Evolutionary conservation across 2,329 filamentous ascomycete genomes (phyloP), one percentile per base, ranked within the genome.

Genomic region (Emericellopsis cladophorae): DNA sequence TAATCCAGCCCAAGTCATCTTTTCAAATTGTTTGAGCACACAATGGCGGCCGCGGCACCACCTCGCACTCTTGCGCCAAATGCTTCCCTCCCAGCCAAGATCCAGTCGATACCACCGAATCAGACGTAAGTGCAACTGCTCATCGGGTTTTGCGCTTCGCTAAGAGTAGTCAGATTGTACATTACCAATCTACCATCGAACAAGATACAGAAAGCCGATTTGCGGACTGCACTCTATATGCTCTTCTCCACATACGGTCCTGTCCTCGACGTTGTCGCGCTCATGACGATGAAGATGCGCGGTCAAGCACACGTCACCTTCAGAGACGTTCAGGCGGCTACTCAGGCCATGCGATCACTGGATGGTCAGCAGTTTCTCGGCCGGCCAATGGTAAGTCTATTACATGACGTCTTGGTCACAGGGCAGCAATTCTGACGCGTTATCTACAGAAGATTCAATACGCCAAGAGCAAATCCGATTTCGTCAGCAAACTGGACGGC

Each of bases 241-340:
- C 74, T 96, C 11, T 96, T 96, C 60, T 87, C 88, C 10, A 94
- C 88, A 12, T 94, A 95, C 57, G 92, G 92, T 33, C 79, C 87
- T 1, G 84, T 98, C 14, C 76, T 98, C 44, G 92, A 98, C 57
- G 77, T 98, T 16, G 84, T 95, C 38, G 85, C 86, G 24, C 70
- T 95, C 51, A 93, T 88, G 66, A 94, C 86, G 1, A 72, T 72
- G 59, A 87, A 87, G 65, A 95, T 96, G 89, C 82, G 92, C 39
- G 92, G 92, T 4, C 92, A 98, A 63, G 92, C 92, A 46, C 92
- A 96, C 55, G 69, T 98, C 45, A 84, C 92, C 12, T 96, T 88
- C 59, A 77, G 85, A 44, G 90, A 98, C 58, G 70, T 90, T 29
- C 84, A 95, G 49, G 79, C 86, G n/a, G 87, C 88, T 40, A 95